Evolutionary conservation across 306 rosid species (phyloP), one percentile per base, ranked within the genome.

Genomic region (Inga laurina): DNA sequence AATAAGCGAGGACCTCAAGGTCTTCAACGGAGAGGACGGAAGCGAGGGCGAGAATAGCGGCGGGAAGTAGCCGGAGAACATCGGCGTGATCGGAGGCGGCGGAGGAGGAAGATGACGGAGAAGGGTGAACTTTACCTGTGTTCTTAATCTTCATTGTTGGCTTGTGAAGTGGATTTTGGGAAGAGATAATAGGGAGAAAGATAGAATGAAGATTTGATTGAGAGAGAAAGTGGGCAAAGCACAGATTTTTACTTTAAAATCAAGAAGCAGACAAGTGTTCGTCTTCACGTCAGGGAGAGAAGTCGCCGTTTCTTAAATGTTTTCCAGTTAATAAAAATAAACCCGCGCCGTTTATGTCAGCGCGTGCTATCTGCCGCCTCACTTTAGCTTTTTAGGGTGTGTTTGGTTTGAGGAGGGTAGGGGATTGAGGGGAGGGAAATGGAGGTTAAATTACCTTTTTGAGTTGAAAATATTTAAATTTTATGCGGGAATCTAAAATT

Each of bases 1-100:
- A 27, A 76, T 90, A 92, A n/a, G 93, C 96, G 22, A 92, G 80
- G 41, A 90, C 96, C 76, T 92, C 93, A 8, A 91, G 91, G 80
- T 92, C 96, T 15, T 90, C 91, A n/a, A 77, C 24, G 0, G 90
- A 75, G 45, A 92, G 91, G 22, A 79, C 86, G 0, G 92, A 75
- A 12, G 83, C 81, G 3, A 90, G 84, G 34, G 88, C 86, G 2
- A 90, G 81, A 76, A 92, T 87, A n/a, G 93, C 91, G 5, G 86
- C 88, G 1, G 96, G 96, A 6, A 92, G 93, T 13, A 87, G 85
- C 49, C 77, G 85, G 72, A 85, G 85, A 44, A 87, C 79, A 34
- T 84, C 78, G 10, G 66, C 76, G 30, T n/a, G 65, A 59, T 88
- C 88, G 27, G 76, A 71, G 37, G 56, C 13, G 19, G 51, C 61